Evolutionary conservation across 176 grass and related monocot species (phyloP).

Genomic region (Carex myosuroides): DNA sequence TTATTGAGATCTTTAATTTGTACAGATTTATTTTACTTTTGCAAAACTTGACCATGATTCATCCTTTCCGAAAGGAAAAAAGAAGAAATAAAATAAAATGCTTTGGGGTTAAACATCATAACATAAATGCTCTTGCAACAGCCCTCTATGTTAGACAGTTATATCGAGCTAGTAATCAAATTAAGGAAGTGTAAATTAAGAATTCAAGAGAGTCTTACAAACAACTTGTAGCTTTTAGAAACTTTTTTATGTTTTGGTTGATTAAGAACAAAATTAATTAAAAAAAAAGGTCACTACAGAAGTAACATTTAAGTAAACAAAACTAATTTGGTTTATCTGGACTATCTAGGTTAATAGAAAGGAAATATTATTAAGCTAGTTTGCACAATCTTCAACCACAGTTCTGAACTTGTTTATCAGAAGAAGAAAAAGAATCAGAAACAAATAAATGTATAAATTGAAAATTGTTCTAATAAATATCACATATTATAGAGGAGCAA

Average conservation of each 20-base stretch:
- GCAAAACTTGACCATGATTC: neutral
- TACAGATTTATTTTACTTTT: neutral
- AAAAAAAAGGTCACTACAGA: neutral
- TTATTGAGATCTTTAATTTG: neutral
- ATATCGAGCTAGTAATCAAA: neutral
- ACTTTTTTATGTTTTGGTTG: neutral
- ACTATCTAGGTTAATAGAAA: neutral
- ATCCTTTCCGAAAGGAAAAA: neutral
- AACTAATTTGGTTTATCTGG: neutral
- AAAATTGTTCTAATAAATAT: neutral
- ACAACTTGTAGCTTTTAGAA: neutral
- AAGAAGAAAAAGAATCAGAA: conserved; percentile 1
- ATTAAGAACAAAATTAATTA: neutral
- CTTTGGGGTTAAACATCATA: neutral
- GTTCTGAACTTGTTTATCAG: neutral
- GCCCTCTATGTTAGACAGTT: neutral
- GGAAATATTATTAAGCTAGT: neutral
- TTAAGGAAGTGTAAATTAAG: neutral
- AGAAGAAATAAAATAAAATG: neutral
- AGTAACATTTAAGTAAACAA: neutral
- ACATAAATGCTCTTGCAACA: neutral
- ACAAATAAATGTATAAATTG: neutral
- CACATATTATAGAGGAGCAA: neutral
- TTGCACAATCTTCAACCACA: neutral
- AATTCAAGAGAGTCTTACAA: neutral